These are phyloP conservation scores for Alternaria sp. DNA, from an alignment of 2,329 filamentous ascomycete genomes.

Conservation along the genomic window DNA sequence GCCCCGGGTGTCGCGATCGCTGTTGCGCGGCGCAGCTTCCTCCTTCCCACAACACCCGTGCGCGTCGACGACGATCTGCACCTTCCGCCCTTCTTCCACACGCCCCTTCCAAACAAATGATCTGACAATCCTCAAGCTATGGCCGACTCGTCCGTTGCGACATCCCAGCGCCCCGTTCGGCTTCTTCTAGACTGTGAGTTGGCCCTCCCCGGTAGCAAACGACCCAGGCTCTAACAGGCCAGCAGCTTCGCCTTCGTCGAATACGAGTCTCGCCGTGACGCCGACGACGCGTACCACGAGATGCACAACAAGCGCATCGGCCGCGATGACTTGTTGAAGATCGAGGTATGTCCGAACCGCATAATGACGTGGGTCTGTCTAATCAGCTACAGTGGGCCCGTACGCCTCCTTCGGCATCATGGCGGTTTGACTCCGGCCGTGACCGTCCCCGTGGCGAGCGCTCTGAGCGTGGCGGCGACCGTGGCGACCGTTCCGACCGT, in stretches of 20 bases:
- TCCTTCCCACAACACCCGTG: conserved; percentile 25
- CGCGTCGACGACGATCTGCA: conserved; percentile 1
- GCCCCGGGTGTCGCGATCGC: not conserved
- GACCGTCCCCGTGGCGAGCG: conserved; percentile 38
- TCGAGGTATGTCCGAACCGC: conserved; percentile 71
- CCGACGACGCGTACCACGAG: conserved; percentile 98
- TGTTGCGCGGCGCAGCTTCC: conserved; percentile 15
- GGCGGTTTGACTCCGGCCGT: conserved; percentile 90
- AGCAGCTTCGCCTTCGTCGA: conserved; percentile 97
- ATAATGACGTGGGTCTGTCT: conserved; percentile 15
- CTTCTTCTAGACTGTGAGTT: conserved; percentile 92
- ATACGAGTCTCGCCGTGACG: conserved; percentile 97
- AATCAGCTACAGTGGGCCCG: conserved; percentile 81
- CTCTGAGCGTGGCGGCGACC: conserved; percentile 70
- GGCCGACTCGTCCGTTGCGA: conserved; percentile 97
- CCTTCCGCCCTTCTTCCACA: conserved; percentile 22
- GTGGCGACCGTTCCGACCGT: conserved; percentile 67
- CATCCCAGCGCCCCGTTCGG: conserved; percentile 93
- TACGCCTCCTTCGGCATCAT: conserved; percentile 95
- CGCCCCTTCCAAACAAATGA: conserved; percentile 23
- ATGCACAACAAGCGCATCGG: conserved; percentile 99
- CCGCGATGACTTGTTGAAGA: conserved; percentile 94
- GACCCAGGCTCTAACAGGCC: conserved; percentile 25
- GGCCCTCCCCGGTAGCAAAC: not conserved
- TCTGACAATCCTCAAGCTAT: conserved; percentile 73